phyloP scores from a whole-genome alignment of 495 filamentous ascomycete genomes.

The Hypoxylon lienhwacheense region DNA sequence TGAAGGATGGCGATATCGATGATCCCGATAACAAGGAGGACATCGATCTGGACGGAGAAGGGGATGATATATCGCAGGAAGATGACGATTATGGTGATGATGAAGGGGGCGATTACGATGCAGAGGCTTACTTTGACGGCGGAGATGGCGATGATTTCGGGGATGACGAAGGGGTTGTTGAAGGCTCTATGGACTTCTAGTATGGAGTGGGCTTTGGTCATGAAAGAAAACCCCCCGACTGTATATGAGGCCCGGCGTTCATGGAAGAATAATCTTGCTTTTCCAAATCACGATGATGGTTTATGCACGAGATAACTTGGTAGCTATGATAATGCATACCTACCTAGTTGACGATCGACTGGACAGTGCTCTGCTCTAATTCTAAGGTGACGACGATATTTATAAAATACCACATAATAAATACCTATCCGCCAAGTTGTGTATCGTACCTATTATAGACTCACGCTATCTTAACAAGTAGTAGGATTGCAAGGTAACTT shows the following conservation, averaged over 20 bases:
- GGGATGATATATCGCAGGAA: slow-evolving; percentile 47
- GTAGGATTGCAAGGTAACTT: too few relatives aligned
- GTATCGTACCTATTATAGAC: too few relatives aligned
- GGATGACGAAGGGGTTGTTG: slow-evolving; percentile 51
- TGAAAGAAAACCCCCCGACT: too few relatives aligned
- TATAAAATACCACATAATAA: too few relatives aligned
- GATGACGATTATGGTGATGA: slow-evolving; percentile 51
- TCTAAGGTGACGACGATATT: too few relatives aligned
- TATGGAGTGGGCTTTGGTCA: too few relatives aligned
- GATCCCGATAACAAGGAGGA: slow-evolving; percentile 46
- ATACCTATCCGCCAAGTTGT: too few relatives aligned
- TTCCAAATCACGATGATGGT: too few relatives aligned
- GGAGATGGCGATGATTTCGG: slow-evolving; percentile 51
- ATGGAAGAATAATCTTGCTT: not conserved
- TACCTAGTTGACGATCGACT: too few relatives aligned
- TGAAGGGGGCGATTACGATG: slow-evolving; percentile 59
- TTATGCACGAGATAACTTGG: not conserved
- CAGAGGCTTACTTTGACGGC: slow-evolving; percentile 56
- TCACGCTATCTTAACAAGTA: too few relatives aligned
- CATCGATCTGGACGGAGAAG: slow-evolving; percentile 44
- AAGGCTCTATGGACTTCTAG: slow-evolving; percentile 39
- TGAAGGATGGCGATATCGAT: slow-evolving; percentile 42
- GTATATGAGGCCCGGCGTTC: slow-evolving; percentile 23
- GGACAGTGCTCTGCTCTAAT: too few relatives aligned
- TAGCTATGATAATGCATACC: not conserved